phyloP scores from a whole-genome alignment of 352 stramenopile genomes.

The Pythium rhizo-oryzae region DNA sequence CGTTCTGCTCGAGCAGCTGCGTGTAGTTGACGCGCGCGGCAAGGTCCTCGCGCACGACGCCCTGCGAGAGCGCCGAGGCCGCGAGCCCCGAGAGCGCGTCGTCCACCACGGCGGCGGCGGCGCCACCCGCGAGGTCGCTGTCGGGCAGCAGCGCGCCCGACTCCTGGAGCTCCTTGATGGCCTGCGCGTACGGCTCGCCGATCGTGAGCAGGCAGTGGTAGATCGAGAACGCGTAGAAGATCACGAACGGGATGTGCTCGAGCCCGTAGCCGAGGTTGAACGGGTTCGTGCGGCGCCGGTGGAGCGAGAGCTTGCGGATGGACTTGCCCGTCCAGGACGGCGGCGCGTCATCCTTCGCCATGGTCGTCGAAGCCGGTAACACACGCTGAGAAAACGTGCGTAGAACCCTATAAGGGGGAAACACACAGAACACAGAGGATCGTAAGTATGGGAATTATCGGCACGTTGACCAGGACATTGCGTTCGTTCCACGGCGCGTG shows the following conservation, averaged over 20 bases:
- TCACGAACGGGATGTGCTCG: constrained; percentile 50
- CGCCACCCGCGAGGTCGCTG: constrained; percentile 16
- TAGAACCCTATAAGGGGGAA: background rate
- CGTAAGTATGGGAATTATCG: background rate
- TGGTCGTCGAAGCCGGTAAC: constrained; percentile 14
- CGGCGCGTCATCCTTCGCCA: constrained; percentile 27
- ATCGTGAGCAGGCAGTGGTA: constrained; percentile 48
- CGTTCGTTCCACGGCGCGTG: background rate
- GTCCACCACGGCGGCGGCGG: constrained; percentile 34
- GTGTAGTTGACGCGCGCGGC: constrained; percentile 58
- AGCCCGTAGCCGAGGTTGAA: constrained; percentile 42
- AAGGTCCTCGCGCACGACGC: constrained; percentile 57
- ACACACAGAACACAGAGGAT: background rate
- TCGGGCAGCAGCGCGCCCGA: constrained; percentile 49
- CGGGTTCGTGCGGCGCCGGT: constrained; percentile 42
- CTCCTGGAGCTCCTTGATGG: constrained; percentile 74
- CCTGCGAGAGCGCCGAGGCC: constrained; percentile 70
- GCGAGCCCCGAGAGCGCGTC: constrained; percentile 55
- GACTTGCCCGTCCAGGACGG: constrained; percentile 46
- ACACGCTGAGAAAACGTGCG: background rate
- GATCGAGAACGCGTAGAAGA: constrained; percentile 48
- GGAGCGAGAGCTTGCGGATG: constrained; percentile 50
- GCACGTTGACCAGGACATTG: background rate
- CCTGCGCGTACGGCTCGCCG: constrained; percentile 60
- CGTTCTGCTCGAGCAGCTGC: constrained; percentile 50